Evolutionary conservation across 2,329 filamentous ascomycete species (phyloP).

Genomic region (Colletotrichum musicola): DNA sequence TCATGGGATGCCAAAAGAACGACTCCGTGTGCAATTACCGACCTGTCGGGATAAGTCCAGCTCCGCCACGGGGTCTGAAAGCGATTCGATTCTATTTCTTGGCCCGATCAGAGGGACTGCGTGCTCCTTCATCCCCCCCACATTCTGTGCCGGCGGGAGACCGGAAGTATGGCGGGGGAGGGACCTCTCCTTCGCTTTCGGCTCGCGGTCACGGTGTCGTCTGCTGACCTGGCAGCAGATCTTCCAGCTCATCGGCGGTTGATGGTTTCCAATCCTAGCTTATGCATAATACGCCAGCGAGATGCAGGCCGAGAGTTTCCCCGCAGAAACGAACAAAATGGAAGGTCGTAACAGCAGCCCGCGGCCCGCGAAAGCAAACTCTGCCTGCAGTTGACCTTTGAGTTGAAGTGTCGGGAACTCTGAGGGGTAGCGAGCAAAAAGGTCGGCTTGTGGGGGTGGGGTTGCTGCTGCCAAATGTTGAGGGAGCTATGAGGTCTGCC

Average conservation of each 20-base stretch:
- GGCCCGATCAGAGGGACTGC: not conserved
- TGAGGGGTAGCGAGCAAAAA: conserved; percentile 9
- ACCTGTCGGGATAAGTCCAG: conserved; percentile 1
- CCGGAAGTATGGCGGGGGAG: conserved; percentile 27
- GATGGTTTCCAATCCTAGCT: not conserved
- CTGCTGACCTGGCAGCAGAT: not conserved
- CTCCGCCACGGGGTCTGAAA: not conserved
- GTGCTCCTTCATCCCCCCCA: conserved; percentile 10
- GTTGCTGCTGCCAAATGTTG: not conserved
- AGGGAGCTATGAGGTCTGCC: too few species aligned
- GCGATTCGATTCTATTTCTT: too few species aligned
- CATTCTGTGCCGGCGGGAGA: conserved; percentile 18
- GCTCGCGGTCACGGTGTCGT: not conserved
- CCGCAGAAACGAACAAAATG: not conserved
- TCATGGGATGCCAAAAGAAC: too few species aligned
- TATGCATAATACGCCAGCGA: not conserved
- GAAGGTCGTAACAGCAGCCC: not conserved
- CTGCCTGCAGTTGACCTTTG: not conserved
- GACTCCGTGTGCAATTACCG: conserved; percentile 12
- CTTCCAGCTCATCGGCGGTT: too few species aligned
- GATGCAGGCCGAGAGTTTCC: not conserved
- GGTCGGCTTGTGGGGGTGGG: conserved; percentile 34
- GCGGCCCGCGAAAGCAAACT: not conserved
- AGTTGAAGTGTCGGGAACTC: conserved; percentile 1
- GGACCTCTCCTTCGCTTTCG: not conserved